Evolutionary conservation across 2,329 filamentous ascomycete species (phyloP).

Genomic region (Aspergillus quadricinctus): DNA sequence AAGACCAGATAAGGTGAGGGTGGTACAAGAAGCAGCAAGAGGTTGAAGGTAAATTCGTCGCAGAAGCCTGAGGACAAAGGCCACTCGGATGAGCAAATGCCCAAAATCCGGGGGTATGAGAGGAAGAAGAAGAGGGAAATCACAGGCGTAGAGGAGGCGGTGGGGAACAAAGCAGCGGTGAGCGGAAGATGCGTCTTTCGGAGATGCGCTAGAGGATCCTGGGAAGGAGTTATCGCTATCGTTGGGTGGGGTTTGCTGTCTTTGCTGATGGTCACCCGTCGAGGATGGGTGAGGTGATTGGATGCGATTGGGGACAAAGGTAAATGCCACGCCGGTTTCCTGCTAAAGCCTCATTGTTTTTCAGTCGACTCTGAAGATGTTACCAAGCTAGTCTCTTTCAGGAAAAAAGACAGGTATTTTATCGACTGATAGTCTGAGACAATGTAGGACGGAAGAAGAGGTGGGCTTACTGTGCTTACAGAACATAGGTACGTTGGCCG

Average conservation of each 20-base stretch:
- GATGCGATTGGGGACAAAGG: not conserved
- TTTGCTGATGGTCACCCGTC: constrained; percentile 10
- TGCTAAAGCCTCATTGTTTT: not conserved
- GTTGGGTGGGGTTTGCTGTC: not conserved
- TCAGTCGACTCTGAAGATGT: not conserved
- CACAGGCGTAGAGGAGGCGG: constrained; percentile 35
- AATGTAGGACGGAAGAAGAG: not conserved
- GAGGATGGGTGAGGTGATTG: constrained; percentile 1
- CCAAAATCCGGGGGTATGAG: constrained; percentile 26
- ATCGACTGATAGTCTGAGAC: not conserved
- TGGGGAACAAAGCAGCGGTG: constrained; percentile 44
- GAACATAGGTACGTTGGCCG: not conserved
- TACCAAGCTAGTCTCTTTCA: not conserved
- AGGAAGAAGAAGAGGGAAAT: constrained; percentile 24
- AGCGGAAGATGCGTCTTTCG: constrained; percentile 25
- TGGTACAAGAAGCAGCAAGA: constrained; percentile 18
- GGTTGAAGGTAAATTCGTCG: constrained; percentile 11
- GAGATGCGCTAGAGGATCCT: constrained; percentile 37
- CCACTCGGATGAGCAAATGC: constrained; percentile 26
- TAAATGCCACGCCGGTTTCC: constrained; percentile 6
- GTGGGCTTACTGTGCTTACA: not conserved
- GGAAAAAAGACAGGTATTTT: not conserved
- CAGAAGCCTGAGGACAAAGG: constrained; percentile 22
- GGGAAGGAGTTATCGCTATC: constrained; percentile 27
- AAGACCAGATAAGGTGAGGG: constrained; percentile 7